phyloP scores from a whole-genome alignment of 164 flowering plant genomes.

The Dillenia turbinata region DNA sequence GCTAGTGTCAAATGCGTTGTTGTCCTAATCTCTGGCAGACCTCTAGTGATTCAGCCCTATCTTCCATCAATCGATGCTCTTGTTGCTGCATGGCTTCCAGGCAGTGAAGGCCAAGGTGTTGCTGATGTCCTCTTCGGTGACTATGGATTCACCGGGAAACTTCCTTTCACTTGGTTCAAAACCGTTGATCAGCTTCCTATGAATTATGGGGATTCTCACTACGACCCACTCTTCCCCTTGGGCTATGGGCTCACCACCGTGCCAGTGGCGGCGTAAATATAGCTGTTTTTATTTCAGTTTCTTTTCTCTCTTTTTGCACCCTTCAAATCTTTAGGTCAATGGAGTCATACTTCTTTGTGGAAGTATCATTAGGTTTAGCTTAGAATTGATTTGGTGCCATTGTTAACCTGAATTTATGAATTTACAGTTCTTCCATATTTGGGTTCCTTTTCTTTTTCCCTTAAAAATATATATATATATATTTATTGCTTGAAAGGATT shows the following conservation, averaged over 20 bases:
- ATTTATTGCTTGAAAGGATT: too few relatives aligned
- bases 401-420: too few relatives aligned
- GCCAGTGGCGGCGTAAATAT: background rate
- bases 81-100: conserved; percentile 48
- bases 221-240: conserved; percentile 33
- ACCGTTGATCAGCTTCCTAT: conserved; percentile 35
- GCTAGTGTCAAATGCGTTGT: conserved; percentile 28
- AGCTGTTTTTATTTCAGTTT: too few relatives aligned
- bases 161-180: conserved; percentile 35
- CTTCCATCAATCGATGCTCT: conserved; percentile 25
- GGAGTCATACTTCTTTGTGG: too few relatives aligned
- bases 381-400: too few relatives aligned
- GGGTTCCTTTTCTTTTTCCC: too few relatives aligned
- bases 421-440: too few relatives aligned
- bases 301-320: too few relatives aligned
- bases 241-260: conserved; percentile 34
- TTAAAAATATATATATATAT: too few relatives aligned
- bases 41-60: conserved; percentile 31
- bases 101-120: conserved; percentile 41
- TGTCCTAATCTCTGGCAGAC: conserved; percentile 32
- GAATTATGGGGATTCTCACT: conserved; percentile 35
- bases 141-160: conserved; percentile 38
- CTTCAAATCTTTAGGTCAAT: too few relatives aligned
- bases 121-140: conserved; percentile 35
- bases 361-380: too few relatives aligned